phyloP scores from a whole-genome alignment of 352 stramenopile genomes.

The Globisporangium emineosum region DNA sequence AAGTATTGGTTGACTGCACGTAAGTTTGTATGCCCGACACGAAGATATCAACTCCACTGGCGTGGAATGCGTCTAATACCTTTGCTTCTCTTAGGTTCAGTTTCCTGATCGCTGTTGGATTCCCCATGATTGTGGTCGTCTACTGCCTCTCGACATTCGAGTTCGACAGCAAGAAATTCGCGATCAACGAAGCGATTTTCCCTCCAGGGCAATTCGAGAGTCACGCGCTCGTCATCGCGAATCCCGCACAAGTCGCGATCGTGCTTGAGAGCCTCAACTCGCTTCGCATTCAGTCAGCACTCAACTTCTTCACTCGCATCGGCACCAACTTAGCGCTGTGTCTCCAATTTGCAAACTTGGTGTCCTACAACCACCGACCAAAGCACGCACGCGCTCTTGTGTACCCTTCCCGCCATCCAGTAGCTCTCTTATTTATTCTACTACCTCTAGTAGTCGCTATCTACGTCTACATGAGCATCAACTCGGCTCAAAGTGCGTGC shows the following conservation, averaged over 20 bases:
- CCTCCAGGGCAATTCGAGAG: slow-evolving; percentile 16
- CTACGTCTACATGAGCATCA: slow-evolving; percentile 6
- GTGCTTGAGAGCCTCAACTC: neutral
- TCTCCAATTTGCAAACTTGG: neutral
- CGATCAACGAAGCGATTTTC: slow-evolving; percentile 24
- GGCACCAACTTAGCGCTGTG: neutral
- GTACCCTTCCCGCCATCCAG: slow-evolving; percentile 12
- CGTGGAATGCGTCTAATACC: too few species aligned
- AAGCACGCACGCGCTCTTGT: neutral
- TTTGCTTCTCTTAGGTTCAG: too few species aligned
- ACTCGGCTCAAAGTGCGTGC: neutral
- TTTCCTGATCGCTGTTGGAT: slow-evolving; percentile 26
- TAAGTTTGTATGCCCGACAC: too few species aligned
- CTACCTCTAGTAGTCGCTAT: neutral
- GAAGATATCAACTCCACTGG: too few species aligned
- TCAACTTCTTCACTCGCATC: neutral
- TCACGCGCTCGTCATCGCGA: slow-evolving; percentile 9
- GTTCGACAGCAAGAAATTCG: slow-evolving; percentile 21
- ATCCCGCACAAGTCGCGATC: neutral
- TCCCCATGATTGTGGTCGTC: slow-evolving; percentile 25
- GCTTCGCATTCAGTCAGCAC: neutral
- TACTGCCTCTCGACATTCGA: slow-evolving; percentile 27
- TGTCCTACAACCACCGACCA: neutral
- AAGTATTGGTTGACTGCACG: too few species aligned
- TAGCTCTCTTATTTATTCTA: neutral